These are phyloP conservation scores for Trichosporon inkin DNA, from an alignment of 1,284 basidiomycete species.

Conservation along the genomic window DNA sequence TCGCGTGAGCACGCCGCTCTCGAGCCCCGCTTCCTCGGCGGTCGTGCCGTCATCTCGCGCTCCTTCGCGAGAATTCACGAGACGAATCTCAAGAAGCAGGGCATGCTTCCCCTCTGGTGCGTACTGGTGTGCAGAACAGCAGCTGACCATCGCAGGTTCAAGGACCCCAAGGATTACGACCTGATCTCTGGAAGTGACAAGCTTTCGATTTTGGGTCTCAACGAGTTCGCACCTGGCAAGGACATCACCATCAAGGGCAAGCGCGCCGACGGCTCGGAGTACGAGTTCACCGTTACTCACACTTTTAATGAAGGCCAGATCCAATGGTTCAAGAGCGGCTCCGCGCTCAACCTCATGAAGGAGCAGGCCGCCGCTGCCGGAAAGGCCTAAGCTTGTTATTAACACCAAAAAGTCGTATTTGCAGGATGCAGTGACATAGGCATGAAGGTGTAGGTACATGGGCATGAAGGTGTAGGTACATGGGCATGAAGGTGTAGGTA, in stretches of 20 bases:
- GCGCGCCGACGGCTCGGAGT: conserved; percentile 73
- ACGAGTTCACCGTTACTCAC: conserved; percentile 54
- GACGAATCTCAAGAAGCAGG: conserved; percentile 79
- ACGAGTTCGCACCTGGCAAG: conserved; percentile 80
- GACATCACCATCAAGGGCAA: conserved; percentile 74
- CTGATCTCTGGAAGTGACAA: conserved; percentile 76
- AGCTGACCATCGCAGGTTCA: conserved; percentile 83
- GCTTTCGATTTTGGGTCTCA: conserved; percentile 77
- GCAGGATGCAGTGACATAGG: conserved; percentile 9
- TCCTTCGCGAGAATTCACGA: conserved; percentile 98
- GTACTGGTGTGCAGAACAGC: background rate
- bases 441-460: too few relatives aligned
- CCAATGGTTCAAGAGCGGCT: conserved; percentile 73
- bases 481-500: too few relatives aligned
- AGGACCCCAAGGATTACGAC: conserved; percentile 83
- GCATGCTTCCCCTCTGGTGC: conserved; percentile 60
- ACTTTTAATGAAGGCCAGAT: conserved; percentile 67
- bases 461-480: too few relatives aligned
- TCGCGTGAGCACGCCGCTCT: conserved; percentile 97
- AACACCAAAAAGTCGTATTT: background rate
- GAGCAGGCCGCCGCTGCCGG: background rate
- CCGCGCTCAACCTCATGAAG: conserved; percentile 21
- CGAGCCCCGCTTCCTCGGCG: conserved; percentile 94
- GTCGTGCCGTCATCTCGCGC: conserved; percentile 88
- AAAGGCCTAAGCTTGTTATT: background rate